Base-by-base conservation (phyloP, 257 asterid species). In the Nemophila menziesii region DNA sequence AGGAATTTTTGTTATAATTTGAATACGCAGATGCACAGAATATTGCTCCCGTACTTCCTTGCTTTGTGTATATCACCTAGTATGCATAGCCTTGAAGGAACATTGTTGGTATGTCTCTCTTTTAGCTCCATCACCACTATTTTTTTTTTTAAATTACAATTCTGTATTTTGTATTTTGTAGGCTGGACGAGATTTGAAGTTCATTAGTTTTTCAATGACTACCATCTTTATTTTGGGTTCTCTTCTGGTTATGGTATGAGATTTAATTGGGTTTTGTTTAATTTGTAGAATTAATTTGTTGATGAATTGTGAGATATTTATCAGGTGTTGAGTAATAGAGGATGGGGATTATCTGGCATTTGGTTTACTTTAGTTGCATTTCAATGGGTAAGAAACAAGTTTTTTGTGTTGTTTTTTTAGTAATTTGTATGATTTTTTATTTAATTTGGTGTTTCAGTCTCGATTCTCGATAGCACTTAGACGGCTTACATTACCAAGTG, bases 141-240 rank as follows among this genome's bases (percentile, higher is more conserved):
- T 29, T 29, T 13, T 29, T 29, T 2, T 12, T 4, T 20, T 14
- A 22, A n/a, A 17, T 40, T 26, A 22, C 49, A 41, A 24, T 43
- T 14, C 2, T 62, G 52, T 48, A 34, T 46, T 15, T 39, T 12
- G 40, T 38, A 38, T 50, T 39, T 23, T 61, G 73, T 69, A 83
- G 97, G 97, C 97, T 64, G 95, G 93, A 38, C 75, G 97, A 49
- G 97, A 89, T 59, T 76, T 84, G 72, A 78, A 72, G 62, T 89
- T 78, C 65, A 78, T 83, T 51, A 89, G 95, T 64, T 48, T 58
- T 50, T 75, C 97, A 27, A 83, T 89, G 97, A 68, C 65, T 46
- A 56, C 64, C 20, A 59, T 84, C 61, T 78, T 83, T 52, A 54
- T 68, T 56, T 21, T 72, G 67, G 95, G 82, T 27, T 52, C 92